Percentiles rank a stretch among this genome's conserved stretches.
Evolutionary conservation across 2,329 filamentous ascomycete genomes (phyloP).

Genomic region (Shiraia bambusicola): DNA sequence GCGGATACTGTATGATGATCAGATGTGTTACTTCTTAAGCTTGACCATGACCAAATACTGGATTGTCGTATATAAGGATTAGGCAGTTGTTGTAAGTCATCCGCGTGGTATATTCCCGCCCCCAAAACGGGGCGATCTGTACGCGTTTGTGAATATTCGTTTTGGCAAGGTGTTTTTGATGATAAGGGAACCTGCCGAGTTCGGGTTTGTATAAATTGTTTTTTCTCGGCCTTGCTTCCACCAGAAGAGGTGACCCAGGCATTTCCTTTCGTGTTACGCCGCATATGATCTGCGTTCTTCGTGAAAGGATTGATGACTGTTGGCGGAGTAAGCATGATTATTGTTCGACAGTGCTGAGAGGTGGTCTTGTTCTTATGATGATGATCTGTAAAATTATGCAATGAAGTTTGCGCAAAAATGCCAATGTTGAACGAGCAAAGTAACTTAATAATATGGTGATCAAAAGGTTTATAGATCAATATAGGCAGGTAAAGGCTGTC

Average conservation of each 20-base stretch:
- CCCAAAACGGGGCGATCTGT: not conserved
- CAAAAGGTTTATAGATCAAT: too few relatives aligned
- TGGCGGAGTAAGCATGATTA: constrained; percentile 2
- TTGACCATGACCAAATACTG: not conserved
- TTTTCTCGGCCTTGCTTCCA: not conserved
- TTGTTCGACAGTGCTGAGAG: not conserved
- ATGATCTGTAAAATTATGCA: too few relatives aligned
- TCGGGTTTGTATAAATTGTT: not conserved
- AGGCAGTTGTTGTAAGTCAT: not conserved
- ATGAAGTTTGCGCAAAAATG: too few relatives aligned
- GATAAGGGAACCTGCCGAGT: not conserved
- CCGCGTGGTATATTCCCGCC: not conserved
- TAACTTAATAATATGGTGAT: too few relatives aligned
- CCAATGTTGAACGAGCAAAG: too few relatives aligned
- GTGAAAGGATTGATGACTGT: constrained; percentile 9
- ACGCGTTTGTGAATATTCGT: not conserved
- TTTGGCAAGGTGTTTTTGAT: not conserved
- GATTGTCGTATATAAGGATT: not conserved
- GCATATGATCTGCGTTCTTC: constrained; percentile 6
- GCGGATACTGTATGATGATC: not conserved
- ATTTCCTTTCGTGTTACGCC: constrained; percentile 5
- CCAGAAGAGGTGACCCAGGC: constrained; percentile 3
- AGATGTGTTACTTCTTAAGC: not conserved
- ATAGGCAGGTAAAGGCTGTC: too few relatives aligned
- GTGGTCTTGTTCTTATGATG: too few relatives aligned